These are phyloP conservation scores for Cladochytrium tenue DNA, from an alignment of 371 early-diverging fungal genomes.

Conservation along the genomic window DNA sequence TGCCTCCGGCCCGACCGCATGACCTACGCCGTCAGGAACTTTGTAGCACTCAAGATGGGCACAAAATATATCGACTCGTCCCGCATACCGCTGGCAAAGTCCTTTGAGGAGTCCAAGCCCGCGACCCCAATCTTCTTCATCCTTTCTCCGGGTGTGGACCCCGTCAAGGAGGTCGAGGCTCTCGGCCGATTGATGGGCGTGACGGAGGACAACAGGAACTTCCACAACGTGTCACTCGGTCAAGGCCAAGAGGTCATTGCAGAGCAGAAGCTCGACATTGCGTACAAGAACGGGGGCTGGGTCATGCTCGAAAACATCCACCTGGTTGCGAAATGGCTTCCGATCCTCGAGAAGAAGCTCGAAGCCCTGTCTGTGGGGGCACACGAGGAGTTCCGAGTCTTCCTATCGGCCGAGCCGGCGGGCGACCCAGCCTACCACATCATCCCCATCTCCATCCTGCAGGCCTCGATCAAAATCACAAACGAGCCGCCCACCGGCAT, in stretches of 20 bases:
- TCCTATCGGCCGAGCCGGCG: conserved; percentile 63
- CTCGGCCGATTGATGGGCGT: conserved; percentile 50
- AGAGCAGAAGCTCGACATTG: conserved; percentile 48
- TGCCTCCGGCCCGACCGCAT: conserved; percentile 65
- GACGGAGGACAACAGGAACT: conserved; percentile 57
- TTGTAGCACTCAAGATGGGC: conserved; percentile 60
- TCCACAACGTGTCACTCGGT: conserved; percentile 54
- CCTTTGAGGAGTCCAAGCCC: conserved; percentile 54
- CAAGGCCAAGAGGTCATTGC: conserved; percentile 61
- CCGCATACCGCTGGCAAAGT: conserved; percentile 50
- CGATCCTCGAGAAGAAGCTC: conserved; percentile 59
- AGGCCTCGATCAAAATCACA: conserved; percentile 66
- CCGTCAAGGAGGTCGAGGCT: conserved; percentile 67
- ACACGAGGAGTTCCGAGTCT: conserved; percentile 57
- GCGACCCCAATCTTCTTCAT: conserved; percentile 67
- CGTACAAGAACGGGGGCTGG: conserved; percentile 53
- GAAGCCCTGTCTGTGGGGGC: conserved; percentile 52
- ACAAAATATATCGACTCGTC: conserved; percentile 53
- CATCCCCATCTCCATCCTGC: conserved; percentile 64
- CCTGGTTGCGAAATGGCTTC: conserved; percentile 58
- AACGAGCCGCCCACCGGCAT: conserved; percentile 71
- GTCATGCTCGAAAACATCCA: conserved; percentile 63
- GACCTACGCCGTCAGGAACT: conserved; percentile 61
- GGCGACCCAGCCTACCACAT: conserved; percentile 62
- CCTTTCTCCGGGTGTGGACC: conserved; percentile 67